These are phyloP conservation scores for Corymbia calophylla DNA, from an alignment of 441 rosid species.

Conservation along the genomic window DNA sequence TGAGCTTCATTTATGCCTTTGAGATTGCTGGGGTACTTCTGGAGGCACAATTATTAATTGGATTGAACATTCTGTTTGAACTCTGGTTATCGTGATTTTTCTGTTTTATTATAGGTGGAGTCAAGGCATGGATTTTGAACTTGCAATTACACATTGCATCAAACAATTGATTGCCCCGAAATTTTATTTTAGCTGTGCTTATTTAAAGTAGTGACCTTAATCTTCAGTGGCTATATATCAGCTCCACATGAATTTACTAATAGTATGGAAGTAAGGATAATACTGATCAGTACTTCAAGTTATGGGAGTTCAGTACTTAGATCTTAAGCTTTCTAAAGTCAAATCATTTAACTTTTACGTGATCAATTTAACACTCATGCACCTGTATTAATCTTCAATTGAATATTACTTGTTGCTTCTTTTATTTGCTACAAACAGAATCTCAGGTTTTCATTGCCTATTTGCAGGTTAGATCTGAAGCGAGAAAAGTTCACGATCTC, in stretches of 20 bases:
- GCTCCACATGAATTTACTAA: not conserved
- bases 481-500: conserved; percentile 93
- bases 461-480: conserved; percentile 91
- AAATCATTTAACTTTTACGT: not conserved
- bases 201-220: not conserved
- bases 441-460: conserved; percentile 3
- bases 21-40: not conserved
- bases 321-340: not conserved
- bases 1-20: not conserved
- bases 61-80: not conserved
- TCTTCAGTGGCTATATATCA: not conserved
- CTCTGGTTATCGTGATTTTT: not conserved
- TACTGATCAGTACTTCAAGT: not conserved
- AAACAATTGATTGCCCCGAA: not conserved
- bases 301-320: not conserved
- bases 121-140: not conserved
- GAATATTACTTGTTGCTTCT: not conserved
- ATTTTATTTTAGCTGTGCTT: not conserved
- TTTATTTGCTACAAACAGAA: not conserved
- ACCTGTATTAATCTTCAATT: not conserved
- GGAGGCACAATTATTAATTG: not conserved
- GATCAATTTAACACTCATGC: not conserved
- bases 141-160: not conserved
- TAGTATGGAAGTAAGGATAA: not conserved
- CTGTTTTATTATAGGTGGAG: not conserved